Percentiles rank a stretch among this genome's conserved stretches.
These are phyloP conservation scores for Plasmodium ovale DNA, from an alignment of 169 alveolate genomes.

Conservation along the genomic window DNA sequence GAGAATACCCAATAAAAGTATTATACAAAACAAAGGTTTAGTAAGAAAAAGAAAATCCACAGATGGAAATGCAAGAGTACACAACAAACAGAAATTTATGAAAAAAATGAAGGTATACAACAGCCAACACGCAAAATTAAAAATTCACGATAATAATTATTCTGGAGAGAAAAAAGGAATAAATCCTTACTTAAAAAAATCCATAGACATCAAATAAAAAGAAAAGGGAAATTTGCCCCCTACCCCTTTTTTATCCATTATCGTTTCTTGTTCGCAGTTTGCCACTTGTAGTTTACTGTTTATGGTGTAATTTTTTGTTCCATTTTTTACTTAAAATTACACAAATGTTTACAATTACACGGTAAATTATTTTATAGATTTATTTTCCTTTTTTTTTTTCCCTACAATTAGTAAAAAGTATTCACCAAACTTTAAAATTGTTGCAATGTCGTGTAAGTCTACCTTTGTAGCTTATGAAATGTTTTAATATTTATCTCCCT, in stretches of 20 bases:
- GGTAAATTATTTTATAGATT: too few species aligned
- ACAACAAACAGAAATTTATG: constrained; percentile 90
- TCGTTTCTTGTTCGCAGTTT: too few species aligned
- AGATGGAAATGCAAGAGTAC: constrained; percentile 95
- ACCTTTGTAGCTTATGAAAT: too few species aligned
- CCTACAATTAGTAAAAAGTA: too few species aligned
- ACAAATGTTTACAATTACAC: too few species aligned
- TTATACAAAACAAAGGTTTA: constrained; percentile 92
- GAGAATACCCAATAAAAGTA: constrained; percentile 82
- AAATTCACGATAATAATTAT: constrained; percentile 83
- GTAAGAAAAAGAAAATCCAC: constrained; percentile 93
- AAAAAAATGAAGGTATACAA: constrained; percentile 86
- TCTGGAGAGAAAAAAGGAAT: constrained; percentile 90
- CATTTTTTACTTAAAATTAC: neutral
- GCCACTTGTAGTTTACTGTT: too few species aligned
- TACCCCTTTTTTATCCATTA: neutral
- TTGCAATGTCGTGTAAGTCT: too few species aligned
- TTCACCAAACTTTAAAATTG: too few species aligned
- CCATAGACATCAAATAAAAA: constrained; percentile 73
- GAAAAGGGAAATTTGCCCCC: neutral
- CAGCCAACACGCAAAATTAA: constrained; percentile 80
- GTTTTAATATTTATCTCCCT: too few species aligned
- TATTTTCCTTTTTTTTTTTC: too few species aligned
- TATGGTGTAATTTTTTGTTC: neutral
- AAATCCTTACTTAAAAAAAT: constrained; percentile 87